These are phyloP conservation scores for Triticum turgidum DNA, from an alignment of 176 grass and related monocot species.

Conservation along the genomic window DNA sequence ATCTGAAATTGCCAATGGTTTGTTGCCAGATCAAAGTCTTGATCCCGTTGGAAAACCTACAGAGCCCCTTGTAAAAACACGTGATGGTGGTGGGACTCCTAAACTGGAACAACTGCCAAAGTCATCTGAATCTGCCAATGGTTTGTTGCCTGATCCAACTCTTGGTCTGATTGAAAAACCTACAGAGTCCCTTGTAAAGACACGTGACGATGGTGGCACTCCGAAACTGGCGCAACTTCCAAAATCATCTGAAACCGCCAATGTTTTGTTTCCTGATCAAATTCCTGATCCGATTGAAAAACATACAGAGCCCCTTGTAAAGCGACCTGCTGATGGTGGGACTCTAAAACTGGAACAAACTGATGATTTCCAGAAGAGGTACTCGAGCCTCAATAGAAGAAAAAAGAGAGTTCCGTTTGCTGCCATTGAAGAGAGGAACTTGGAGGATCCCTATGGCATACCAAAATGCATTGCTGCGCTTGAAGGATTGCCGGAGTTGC, in stretches of 20 bases:
- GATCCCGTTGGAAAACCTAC: conserved; percentile 39
- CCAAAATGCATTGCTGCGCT: no score
- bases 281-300: conserved; percentile 46
- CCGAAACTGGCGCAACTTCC: conserved; percentile 26
- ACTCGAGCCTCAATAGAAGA: no score
- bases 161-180: conserved; percentile 40
- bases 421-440: no score
- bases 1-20: conserved; percentile 34
- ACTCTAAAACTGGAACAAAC: conserved; percentile 31
- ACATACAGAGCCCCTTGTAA: conserved; percentile 39
- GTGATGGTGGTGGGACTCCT: conserved; percentile 29
- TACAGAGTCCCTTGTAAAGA: conserved; percentile 42
- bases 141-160: conserved; percentile 25
- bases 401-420: no score
- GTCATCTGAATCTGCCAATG: conserved; percentile 39
- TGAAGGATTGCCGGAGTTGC: no score
- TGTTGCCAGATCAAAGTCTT: conserved; percentile 28
- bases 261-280: conserved; percentile 12
- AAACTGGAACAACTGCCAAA: conserved; percentile 32
- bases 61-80: conserved; percentile 46
- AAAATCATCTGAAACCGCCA: conserved; percentile 44
- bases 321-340: conserved; percentile 35
- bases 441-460: no score
- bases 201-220: conserved; percentile 30
- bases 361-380: background rate